Conservation (phyloP, 768 basidiomycete species). For the Cubamyces sp. region DNA sequence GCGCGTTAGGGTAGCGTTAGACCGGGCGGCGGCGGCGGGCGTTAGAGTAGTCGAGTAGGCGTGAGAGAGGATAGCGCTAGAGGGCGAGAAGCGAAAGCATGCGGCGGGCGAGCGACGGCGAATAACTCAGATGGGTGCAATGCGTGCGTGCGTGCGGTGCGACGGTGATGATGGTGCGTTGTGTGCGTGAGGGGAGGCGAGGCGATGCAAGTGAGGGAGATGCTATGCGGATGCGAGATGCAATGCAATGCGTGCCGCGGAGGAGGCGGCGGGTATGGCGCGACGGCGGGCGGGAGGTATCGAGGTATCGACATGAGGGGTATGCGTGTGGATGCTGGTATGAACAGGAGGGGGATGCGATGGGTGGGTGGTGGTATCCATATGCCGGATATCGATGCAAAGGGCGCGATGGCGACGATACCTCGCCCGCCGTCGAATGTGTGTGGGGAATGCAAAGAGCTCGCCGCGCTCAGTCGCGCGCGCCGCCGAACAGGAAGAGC, state of each 20-base stretch:
- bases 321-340: slow-evolving; percentile 14
- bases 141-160: neutral
- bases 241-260: slow-evolving; percentile 1
- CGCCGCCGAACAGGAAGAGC: slow-evolving; percentile 70
- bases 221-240: too few species aligned
- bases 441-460: neutral
- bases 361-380: slow-evolving; percentile 1
- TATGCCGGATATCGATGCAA: slow-evolving; percentile 10
- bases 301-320: slow-evolving; percentile 21
- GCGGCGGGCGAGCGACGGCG: slow-evolving; percentile 18
- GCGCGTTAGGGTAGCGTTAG: slow-evolving; percentile 16
- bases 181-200: too few species aligned
- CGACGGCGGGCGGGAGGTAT: slow-evolving; percentile 23
- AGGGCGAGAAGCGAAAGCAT: slow-evolving; percentile 12
- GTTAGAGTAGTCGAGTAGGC: too few species aligned
- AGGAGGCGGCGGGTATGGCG: slow-evolving; percentile 14
- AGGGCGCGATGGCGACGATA: slow-evolving; percentile 18
- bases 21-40: neutral
- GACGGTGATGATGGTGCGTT: too few species aligned
- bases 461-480: slow-evolving; percentile 33
- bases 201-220: too few species aligned
- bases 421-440: slow-evolving; percentile 17
- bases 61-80: slow-evolving; percentile 5
- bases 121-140: slow-evolving; percentile 12
- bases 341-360: neutral